phyloP scores from a whole-genome alignment of 257 asterid genomes.

The Galeopsis tetrahit region DNA sequence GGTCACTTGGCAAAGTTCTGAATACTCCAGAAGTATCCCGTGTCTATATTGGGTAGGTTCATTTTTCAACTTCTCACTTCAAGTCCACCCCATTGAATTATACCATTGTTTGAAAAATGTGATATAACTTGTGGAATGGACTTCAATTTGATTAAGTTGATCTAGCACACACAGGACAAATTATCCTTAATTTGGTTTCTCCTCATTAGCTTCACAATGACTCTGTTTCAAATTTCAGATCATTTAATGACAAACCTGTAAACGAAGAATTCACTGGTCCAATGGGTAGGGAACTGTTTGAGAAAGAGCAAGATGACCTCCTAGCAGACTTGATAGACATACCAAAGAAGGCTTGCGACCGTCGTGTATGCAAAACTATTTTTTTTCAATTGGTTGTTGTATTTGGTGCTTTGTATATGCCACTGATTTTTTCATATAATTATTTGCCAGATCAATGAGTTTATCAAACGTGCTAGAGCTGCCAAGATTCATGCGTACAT shows the following conservation, averaged over 20 bases:
- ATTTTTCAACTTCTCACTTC: background rate
- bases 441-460: slow-evolving; percentile 73
- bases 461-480: slow-evolving; percentile 95
- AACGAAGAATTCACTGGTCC: slow-evolving; percentile 67
- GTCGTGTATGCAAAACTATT: slow-evolving; percentile 59
- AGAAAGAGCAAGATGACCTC: slow-evolving; percentile 94
- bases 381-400: background rate
- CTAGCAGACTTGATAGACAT: slow-evolving; percentile 85
- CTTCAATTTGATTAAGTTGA: slow-evolving; percentile 2
- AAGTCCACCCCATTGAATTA: background rate
- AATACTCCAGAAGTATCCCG: slow-evolving; percentile 94
- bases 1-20: slow-evolving; percentile 98
- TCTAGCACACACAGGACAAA: background rate
- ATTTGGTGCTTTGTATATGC: background rate
- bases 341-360: slow-evolving; percentile 96
- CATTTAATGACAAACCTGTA: slow-evolving; percentile 87
- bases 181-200: background rate
- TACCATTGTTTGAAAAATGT: background rate
- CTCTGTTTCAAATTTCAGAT: slow-evolving; percentile 42
- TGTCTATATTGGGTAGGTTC: slow-evolving; percentile 86
- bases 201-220: slow-evolving; percentile 1
- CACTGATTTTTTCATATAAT: background rate
- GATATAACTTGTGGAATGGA: background rate
- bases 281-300: slow-evolving; percentile 84
- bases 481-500: slow-evolving; percentile 93